Base-by-base conservation (phyloP, 1,284 basidiomycete species). In the Cystobasidium slooffiae region DNA sequence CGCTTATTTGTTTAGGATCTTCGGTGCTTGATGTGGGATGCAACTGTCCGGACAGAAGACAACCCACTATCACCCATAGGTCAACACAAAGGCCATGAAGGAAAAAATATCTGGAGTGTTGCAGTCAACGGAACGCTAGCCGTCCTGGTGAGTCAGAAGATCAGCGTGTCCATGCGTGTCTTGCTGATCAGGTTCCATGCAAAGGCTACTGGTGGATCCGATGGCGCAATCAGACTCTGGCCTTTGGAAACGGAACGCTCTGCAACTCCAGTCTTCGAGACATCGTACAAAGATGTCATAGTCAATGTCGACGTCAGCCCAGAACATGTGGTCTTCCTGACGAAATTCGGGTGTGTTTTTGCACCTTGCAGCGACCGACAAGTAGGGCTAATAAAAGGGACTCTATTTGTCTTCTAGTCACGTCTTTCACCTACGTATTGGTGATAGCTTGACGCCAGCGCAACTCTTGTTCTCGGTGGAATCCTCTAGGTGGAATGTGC, bases 91-190 rank as follows among this genome's bases (percentile, higher is more conserved):
- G 61, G 59, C 9, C 69, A 72, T 51, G 61, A 63, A 41, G 69
- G 69, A 9, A 72, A 72, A 37, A 72, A 72, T 37, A 64, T 72
- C 49, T 72, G 69, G 69, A 64, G 61, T 18, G 46, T 72, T 10
- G 44, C 43, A 46, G 61, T 49, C 6, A 47, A 59, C 6, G 51
- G 49, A 16, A n/a, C 6, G 14, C 55, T 43, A 16, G 46, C 14
- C 37, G 9, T 64, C 18, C 55, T 72, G 8, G 69, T 64, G 46
- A 39, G 61, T 41, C 24, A 49, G 44, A 9, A 43, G n/a, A 39
- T 39, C 31, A 31, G 31, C 31, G 31, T 5, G 5, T 31, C 31
- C 31, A 31, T 1, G 31, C 5, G 31, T 5, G 31, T 31, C 31
- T 31, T 31, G 31, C 31, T 31, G 31, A 31, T 31, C 31, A 31